Evolutionary conservation across 768 basidiomycete genomes (phyloP).

Genomic region (Coprinopsis sp.): DNA sequence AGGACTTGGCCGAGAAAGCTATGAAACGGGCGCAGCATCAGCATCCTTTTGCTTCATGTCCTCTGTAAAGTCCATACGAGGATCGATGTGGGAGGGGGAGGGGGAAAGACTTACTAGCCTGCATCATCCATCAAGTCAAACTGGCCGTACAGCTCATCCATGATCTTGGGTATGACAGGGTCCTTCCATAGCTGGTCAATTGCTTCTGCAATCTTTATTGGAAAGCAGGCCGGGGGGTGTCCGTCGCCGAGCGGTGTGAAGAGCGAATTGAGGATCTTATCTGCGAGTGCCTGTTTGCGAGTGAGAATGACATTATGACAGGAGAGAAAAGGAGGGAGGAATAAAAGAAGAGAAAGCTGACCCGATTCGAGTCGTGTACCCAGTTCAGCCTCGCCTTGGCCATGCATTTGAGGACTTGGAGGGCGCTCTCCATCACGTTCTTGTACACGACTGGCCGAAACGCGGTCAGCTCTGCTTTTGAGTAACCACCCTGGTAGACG

Average conservation of each 20-base stretch:
- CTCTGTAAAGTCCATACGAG: too few species aligned
- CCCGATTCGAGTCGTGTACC: constrained; percentile 59
- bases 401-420: constrained; percentile 81
- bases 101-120: constrained; percentile 61
- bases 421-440: constrained; percentile 86
- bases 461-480: constrained; percentile 65
- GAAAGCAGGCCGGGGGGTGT: constrained; percentile 43
- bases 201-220: constrained; percentile 60
- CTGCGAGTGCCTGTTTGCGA: constrained; percentile 34
- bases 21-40: neutral
- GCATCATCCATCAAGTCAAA: constrained; percentile 98
- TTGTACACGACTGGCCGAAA: constrained; percentile 81
- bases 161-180: constrained; percentile 51
- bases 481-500: constrained; percentile 90
- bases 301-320: neutral
- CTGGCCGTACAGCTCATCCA: constrained; percentile 57
- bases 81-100: too few species aligned
- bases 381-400: constrained; percentile 82
- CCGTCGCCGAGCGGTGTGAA: constrained; percentile 38
- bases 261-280: constrained; percentile 58
- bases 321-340: neutral
- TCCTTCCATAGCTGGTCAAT: constrained; percentile 70
- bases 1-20: constrained; percentile 85
- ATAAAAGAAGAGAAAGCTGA: constrained; percentile 21
- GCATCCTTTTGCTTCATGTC: neutral